Base-by-base conservation (phyloP, 768 basidiomycete genomes). In the Russula olivacea region DNA sequence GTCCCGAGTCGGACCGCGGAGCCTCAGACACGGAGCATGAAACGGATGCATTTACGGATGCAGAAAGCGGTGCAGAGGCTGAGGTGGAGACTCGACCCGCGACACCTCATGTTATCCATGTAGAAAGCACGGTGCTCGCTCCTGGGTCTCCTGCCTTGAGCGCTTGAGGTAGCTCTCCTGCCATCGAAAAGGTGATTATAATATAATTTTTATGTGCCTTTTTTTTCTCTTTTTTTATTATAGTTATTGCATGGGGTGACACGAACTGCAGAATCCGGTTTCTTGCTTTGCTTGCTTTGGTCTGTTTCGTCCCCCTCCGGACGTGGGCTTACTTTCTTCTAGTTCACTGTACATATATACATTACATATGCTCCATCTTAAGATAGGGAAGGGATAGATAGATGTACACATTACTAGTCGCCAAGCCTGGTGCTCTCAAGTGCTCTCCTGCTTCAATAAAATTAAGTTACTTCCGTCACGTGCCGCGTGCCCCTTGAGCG, bases 261-360 rank as follows among this genome's bases (percentile, higher is more conserved):
- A 28, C n/a, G 38, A 34, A 3, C 14, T 32, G 32, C 38, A 12
- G 11, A n/a, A 21, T 49, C 10, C 36, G 9, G 4, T 41, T 52
- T 40, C n/a, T 38, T 36, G 21, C 12, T 48, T 28, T 55, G 25
- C 45, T n/a, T 55, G 36, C 45, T 55, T 23, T 4, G 48, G 23
- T 48, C 25, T 32, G 38, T 50, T 49, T 41, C 2, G 15, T 17
- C 7, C 28, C 30, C 21, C 38, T 45, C 11, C 10, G 19, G 23
- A 36, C 15, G 19, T 62, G 12, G 30, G 11, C 30, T 49, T 17
- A 32, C 40, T 25, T 15, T 32, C 10, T 43, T 3, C 6, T 61
- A 28, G n/a, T 62, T 54, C 45, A 53, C 32, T 63, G 61, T 63
- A 63, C 45, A 63, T n/a, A 53, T 30, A 58, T n/a, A 53, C 23